Conservation (phyloP, 2,329 filamentous ascomycete genomes). For the Calonectria fujianensis region DNA sequence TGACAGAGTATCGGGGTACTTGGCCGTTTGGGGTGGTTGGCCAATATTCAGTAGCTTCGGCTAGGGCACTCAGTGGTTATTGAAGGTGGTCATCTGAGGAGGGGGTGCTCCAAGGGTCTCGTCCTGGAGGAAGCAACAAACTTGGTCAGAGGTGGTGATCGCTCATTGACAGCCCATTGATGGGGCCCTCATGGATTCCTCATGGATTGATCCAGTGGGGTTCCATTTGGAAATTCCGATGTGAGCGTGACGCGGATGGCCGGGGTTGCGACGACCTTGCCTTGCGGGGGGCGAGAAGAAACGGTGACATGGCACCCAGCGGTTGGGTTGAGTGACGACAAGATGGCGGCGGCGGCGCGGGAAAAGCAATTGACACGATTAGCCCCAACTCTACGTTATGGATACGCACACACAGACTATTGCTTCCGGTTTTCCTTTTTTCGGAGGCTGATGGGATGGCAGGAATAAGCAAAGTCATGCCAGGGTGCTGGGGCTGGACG, state of each 20-base stretch:
- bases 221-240: background rate
- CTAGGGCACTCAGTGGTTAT: slow-evolving; percentile 7
- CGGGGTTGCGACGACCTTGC: background rate
- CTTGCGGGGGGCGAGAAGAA: slow-evolving; percentile 23
- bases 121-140: slow-evolving; percentile 13
- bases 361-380: slow-evolving; percentile 40
- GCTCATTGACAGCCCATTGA: slow-evolving; percentile 22
- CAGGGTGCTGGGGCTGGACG: slow-evolving; percentile 5
- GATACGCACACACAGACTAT: slow-evolving; percentile 20
- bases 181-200: slow-evolving; percentile 9
- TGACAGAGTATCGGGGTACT: slow-evolving; percentile 34
- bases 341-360: slow-evolving; percentile 21
- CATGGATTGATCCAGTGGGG: slow-evolving; percentile 20
- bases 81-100: background rate
- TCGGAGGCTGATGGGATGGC: slow-evolving; percentile 4
- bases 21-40: slow-evolving; percentile 41
- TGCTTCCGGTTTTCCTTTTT: slow-evolving; percentile 12
- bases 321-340: slow-evolving; percentile 38
- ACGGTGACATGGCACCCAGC: slow-evolving; percentile 39
- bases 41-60: slow-evolving; percentile 9
- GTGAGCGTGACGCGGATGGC: slow-evolving; percentile 22
- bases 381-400: slow-evolving; percentile 15
- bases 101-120: background rate
- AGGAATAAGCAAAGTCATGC: slow-evolving; percentile 42
- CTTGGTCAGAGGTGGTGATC: slow-evolving; percentile 29